A percentile compares a stretch with the other conserved stretches of the same genome.
Evolutionary conservation across 2,329 filamentous ascomycete genomes (phyloP).

Genomic region (Stachybotrys chartarum): DNA sequence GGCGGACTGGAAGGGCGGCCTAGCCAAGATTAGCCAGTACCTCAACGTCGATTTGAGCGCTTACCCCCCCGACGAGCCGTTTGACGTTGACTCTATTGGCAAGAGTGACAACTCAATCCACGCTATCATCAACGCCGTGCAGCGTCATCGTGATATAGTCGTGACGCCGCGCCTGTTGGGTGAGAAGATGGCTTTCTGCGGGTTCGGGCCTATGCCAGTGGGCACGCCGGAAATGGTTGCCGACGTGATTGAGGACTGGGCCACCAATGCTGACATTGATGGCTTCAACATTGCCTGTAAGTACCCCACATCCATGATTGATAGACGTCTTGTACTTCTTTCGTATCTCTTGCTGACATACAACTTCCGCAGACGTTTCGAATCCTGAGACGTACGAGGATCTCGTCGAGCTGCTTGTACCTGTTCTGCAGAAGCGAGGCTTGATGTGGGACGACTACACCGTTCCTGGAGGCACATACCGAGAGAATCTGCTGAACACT

Average conservation of each 20-base stretch:
- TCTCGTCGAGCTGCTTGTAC: conserved; percentile 4
- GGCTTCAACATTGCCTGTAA: conserved; percentile 4
- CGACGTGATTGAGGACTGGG: conserved; percentile 6
- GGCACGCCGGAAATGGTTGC: not conserved
- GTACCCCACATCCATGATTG: not conserved
- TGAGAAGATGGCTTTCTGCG: conserved; percentile 31
- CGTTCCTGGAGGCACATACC: conserved; percentile 2
- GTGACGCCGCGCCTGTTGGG: conserved; percentile 5
- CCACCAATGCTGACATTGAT: conserved; percentile 5
- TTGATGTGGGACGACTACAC: conserved; percentile 7
- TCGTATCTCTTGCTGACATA: conserved; percentile 1
- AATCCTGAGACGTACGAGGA: conserved; percentile 5
- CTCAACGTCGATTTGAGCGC: not conserved
- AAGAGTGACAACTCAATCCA: not conserved
- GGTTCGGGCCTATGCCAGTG: not conserved
- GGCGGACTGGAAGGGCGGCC: not conserved
- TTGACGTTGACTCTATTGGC: not conserved
- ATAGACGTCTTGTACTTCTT: not conserved
- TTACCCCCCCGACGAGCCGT: not conserved
- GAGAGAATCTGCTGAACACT: conserved; percentile 4
- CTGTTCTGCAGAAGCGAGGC: conserved; percentile 4
- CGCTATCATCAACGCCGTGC: not conserved
- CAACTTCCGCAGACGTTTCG: not conserved
- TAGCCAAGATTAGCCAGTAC: not conserved
- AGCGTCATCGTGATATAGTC: conserved; percentile 8